Evolutionary conservation across 345 rosid species (phyloP).

Genomic region (Noccaea bulbosa): DNA sequence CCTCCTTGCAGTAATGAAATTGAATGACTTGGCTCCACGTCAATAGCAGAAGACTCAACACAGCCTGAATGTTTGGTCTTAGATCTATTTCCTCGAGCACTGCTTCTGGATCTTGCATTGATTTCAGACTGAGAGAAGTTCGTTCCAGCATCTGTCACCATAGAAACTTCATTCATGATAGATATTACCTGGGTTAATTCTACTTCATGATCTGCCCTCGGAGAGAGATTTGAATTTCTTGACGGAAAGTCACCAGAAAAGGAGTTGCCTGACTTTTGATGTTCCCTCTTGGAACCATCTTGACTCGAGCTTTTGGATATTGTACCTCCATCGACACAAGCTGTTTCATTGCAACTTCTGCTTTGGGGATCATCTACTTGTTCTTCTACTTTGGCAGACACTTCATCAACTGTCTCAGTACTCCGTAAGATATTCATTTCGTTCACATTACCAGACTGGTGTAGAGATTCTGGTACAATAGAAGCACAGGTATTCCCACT

Average conservation of each 20-base stretch:
- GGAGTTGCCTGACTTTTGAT: slow-evolving; percentile 35
- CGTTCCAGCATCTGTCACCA: slow-evolving; percentile 17
- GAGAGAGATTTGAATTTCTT: slow-evolving; percentile 30
- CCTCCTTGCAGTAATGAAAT: slow-evolving; percentile 24
- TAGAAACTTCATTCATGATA: slow-evolving; percentile 26
- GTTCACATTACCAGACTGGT: slow-evolving; percentile 30
- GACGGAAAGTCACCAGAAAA: slow-evolving; percentile 25
- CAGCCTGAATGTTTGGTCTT: slow-evolving; percentile 31
- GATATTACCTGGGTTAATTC: slow-evolving; percentile 24
- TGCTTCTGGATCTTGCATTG: slow-evolving; percentile 21
- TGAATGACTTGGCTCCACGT: slow-evolving; percentile 30
- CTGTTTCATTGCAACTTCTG: slow-evolving; percentile 42
- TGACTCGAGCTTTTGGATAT: slow-evolving; percentile 45
- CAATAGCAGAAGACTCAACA: slow-evolving; percentile 27
- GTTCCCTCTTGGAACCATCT: slow-evolving; percentile 37
- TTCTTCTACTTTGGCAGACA: slow-evolving; percentile 37
- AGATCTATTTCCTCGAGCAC: slow-evolving; percentile 13
- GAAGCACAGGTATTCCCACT: slow-evolving; percentile 27
- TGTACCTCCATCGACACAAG: slow-evolving; percentile 41
- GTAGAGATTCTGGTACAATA: slow-evolving; percentile 28
- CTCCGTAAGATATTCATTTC: slow-evolving; percentile 22
- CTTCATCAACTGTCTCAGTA: slow-evolving; percentile 23
- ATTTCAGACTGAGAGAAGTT: slow-evolving; percentile 31
- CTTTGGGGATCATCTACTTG: slow-evolving; percentile 40
- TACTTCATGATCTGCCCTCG: slow-evolving; percentile 26